A percentile compares a stretch with the other conserved stretches of the same genome.
phyloP scores from a whole-genome alignment of 768 basidiomycete species.

The Pluteus cervinus region DNA sequence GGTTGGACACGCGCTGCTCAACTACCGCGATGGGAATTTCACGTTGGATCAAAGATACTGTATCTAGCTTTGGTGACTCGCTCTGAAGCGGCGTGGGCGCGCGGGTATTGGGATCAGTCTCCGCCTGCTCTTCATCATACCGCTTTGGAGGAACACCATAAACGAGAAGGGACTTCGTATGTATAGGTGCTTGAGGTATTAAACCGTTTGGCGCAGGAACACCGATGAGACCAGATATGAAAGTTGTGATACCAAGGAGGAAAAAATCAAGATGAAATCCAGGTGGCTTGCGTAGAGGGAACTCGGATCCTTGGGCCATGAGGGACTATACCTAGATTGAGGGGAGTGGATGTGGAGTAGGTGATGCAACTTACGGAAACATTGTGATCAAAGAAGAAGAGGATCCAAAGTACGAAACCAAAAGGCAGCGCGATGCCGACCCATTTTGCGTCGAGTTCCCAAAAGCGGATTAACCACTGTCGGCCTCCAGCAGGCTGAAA shows the following conservation, averaged over 20 bases:
- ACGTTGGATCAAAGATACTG: constrained; percentile 16
- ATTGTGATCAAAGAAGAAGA: constrained; percentile 96
- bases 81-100: constrained; percentile 10
- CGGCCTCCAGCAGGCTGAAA: constrained; percentile 70
- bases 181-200: constrained; percentile 89
- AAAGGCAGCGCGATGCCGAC: constrained; percentile 87
- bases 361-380: constrained; percentile 60
- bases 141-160: constrained; percentile 43
- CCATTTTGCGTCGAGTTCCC: constrained; percentile 86
- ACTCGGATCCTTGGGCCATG: constrained; percentile 87
- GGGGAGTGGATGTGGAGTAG: background rate
- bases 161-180: constrained; percentile 75
- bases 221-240: constrained; percentile 82
- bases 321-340: constrained; percentile 49
- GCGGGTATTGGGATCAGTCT: constrained; percentile 1
- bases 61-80: constrained; percentile 12
- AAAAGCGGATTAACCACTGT: constrained; percentile 82
- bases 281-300: constrained; percentile 86
- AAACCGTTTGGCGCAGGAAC: constrained; percentile 84
- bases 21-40: constrained; percentile 73
- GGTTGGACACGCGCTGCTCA: constrained; percentile 90
- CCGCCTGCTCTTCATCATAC: constrained; percentile 30
- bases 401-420: constrained; percentile 79
- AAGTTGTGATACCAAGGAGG: constrained; percentile 84
- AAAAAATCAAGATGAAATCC: constrained; percentile 89